Conservation (phyloP, 1,284 basidiomycete species). For the Ustilago curta region DNA sequence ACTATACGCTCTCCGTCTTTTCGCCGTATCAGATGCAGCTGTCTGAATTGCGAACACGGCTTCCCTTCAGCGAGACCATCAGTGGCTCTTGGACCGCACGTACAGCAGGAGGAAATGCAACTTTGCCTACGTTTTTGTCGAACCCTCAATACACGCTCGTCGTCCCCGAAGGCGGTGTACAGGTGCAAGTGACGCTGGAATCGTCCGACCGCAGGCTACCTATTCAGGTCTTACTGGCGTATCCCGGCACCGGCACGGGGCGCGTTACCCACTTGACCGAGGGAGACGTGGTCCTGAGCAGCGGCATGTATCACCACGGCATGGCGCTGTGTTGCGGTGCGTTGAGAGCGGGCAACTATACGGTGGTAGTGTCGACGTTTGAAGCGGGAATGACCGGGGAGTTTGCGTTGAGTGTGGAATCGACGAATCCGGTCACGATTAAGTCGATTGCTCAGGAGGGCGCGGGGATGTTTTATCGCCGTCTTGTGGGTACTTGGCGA, state of each 20-base stretch:
- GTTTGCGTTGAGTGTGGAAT: constrained; percentile 77
- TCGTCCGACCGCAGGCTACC: constrained; percentile 77
- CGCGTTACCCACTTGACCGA: constrained; percentile 73
- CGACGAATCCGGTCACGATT: constrained; percentile 71
- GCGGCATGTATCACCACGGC: constrained; percentile 85
- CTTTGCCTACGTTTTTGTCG: constrained; percentile 82
- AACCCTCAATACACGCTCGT: constrained; percentile 88
- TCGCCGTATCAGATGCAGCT: constrained; percentile 64
- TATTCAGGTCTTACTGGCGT: constrained; percentile 78
- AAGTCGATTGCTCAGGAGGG: constrained; percentile 77
- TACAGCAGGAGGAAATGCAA: constrained; percentile 85
- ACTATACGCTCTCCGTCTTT: constrained; percentile 75
- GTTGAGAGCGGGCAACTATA: constrained; percentile 77
- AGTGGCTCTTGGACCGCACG: constrained; percentile 74
- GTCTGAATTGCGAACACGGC: constrained; percentile 35
- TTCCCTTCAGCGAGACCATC: constrained; percentile 43
- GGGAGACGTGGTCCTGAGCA: constrained; percentile 79
- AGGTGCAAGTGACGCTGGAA: constrained; percentile 73
- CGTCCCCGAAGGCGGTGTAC: constrained; percentile 23
- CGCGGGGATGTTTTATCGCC: constrained; percentile 86
- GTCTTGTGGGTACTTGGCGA: constrained; percentile 72
- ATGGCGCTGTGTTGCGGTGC: constrained; percentile 74
- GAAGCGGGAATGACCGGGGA: constrained; percentile 78
- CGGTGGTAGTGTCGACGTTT: constrained; percentile 83
- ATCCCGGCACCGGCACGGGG: constrained; percentile 58